A percentile compares a stretch with the other conserved stretches of the same genome.
These are phyloP conservation scores for Secale cereale DNA, from an alignment of 176 grass and related monocot genomes.

Conservation along the genomic window DNA sequence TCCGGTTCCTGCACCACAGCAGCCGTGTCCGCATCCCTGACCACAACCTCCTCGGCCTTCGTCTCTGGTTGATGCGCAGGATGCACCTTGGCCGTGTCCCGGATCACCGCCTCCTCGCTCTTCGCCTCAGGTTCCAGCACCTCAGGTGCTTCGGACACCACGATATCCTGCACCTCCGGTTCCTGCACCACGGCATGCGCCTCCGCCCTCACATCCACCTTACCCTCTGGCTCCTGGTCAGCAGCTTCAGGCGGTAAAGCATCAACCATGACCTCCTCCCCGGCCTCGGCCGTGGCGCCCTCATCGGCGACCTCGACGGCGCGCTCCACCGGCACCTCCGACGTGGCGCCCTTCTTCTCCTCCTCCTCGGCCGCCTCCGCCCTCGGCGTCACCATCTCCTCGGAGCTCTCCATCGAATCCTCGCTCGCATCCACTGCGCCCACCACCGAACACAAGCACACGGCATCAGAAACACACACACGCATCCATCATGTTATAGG, in stretches of 20 bases:
- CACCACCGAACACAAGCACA: slow-evolving; percentile 13
- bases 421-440: slow-evolving; percentile 45
- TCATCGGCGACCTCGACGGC: slow-evolving; percentile 20
- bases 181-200: slow-evolving; percentile 35
- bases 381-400: slow-evolving; percentile 62
- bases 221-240: slow-evolving; percentile 16
- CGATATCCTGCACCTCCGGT: slow-evolving; percentile 37
- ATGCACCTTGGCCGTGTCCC: slow-evolving; percentile 14
- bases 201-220: slow-evolving; percentile 23
- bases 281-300: slow-evolving; percentile 1
- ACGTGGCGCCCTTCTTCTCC: slow-evolving; percentile 33
- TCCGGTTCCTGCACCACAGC: slow-evolving; percentile 26
- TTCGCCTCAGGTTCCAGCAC: slow-evolving; percentile 29
- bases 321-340: neutral
- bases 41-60: slow-evolving; percentile 4
- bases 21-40: slow-evolving; percentile 13
- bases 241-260: slow-evolving; percentile 35
- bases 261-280: slow-evolving; percentile 48
- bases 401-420: slow-evolving; percentile 66
- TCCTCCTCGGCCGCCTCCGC: slow-evolving; percentile 43
- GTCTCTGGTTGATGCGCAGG: slow-evolving; percentile 27
- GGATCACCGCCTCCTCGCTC: slow-evolving; percentile 7
- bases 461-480: slow-evolving; percentile 23
- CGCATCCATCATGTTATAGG: slow-evolving; percentile 44
- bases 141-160: slow-evolving; percentile 15